Evolutionary conservation across 192 early-diverging fungal species (phyloP), one percentile per base, ranked within the genome.

Genomic region (Dissophora globulifera): DNA sequence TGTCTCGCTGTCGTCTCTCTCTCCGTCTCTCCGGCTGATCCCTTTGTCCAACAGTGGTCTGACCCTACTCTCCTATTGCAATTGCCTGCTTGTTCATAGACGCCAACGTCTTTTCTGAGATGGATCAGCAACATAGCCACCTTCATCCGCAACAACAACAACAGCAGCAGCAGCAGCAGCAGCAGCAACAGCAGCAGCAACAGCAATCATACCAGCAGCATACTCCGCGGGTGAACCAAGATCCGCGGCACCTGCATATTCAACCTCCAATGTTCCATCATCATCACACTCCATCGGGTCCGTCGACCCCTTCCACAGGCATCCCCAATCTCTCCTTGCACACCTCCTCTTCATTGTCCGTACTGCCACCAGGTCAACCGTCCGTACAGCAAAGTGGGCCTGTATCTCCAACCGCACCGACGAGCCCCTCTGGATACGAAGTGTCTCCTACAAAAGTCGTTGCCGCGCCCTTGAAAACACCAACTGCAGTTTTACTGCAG

Each of bases 151-250:
- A 45, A 45, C 43, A 66, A 6, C 53, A 46, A 20, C 46, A 47
- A 8, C 62, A 55, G n/a, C 50, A 59, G 19, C 52, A 67, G 30
- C 53, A 55, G n/a, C 62, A 53, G 19, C 62, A 54, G n/a, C 62
- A 55, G 11, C 51, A 45, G 3, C 62, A 65, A 33, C 62, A 65
- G 13, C 62, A 53, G 10, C 53, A 50, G 23, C 41, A 50, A 22
- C 54, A 52, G 11, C 56, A 53, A 9, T 48, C 47, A 12, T 48
- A 74, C 3, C 47, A 42, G 38, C 45, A 56, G 13, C 50, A 30
- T 20, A 59, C 33, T 27, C 43, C 27, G 43, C 57, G 47, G 42
- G 23, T 43, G 13, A 13, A 6, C 17, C 1, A 45, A 42, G 55
- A n/a, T n/a, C n/a, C n/a, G n/a, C n/a, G n/a, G n/a, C n/a, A n/a